Evolutionary conservation across 306 rosid genomes (phyloP).

Genomic region (Glycine latifolia): DNA sequence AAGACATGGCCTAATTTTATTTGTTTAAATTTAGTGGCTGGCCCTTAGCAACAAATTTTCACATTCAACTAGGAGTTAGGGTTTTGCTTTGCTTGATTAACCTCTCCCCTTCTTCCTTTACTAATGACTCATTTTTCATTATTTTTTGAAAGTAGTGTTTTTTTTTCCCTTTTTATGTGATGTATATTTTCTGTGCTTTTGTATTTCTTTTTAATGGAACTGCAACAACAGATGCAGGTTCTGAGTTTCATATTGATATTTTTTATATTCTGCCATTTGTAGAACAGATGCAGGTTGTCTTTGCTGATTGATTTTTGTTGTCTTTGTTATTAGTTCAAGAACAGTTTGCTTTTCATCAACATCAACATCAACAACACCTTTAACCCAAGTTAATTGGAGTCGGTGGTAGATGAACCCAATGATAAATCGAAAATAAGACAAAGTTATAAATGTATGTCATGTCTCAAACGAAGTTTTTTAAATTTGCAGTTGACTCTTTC

Average conservation of each 20-base stretch:
- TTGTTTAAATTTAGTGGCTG: too few relatives aligned
- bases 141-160: background rate
- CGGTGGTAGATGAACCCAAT: too few relatives aligned
- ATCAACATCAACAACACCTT: too few relatives aligned
- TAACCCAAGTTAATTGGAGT: too few relatives aligned
- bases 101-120: background rate
- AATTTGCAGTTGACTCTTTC: conserved; percentile 34
- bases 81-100: background rate
- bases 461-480: conserved; percentile 14
- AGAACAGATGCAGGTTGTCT: too few relatives aligned
- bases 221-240: background rate
- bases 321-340: conserved; percentile 13
- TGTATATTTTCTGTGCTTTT: background rate
- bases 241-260: too few relatives aligned
- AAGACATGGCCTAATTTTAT: too few relatives aligned
- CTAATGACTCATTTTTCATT: background rate
- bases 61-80: background rate
- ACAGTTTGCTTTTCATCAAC: background rate
- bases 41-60: background rate
- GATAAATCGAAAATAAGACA: too few relatives aligned
- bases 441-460: conserved; percentile 13
- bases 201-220: background rate
- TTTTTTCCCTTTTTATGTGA: background rate
- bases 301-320: background rate
- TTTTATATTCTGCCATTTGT: too few relatives aligned